Base-by-base conservation (phyloP, 2,329 filamentous ascomycete species). In the Fusarium lateritium region DNA sequence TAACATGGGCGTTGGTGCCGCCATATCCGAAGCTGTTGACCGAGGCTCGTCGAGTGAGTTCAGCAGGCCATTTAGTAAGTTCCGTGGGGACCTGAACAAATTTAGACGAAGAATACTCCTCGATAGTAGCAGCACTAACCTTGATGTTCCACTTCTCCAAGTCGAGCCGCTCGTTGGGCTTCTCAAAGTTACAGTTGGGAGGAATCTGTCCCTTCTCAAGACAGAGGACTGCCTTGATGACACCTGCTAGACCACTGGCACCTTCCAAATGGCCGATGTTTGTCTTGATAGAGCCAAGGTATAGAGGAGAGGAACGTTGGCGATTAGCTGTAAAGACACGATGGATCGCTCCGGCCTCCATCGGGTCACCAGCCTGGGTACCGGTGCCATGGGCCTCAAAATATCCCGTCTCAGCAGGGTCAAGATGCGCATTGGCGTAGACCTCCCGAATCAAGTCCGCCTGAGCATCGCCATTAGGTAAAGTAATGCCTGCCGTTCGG, bases 301-400 rank as follows among this genome's bases (percentile, higher is more conserved):
- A 42, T 14, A 52, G 22, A 13, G 49, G 49, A 8, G 22, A 40
- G 3, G 36, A 31, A 8, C 49, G 36, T 14, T 52, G 24, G 6
- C 49, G 38, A 31, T 19, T n/a, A n/a, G 49, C 49, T 22, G 49
- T 40, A 24, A 52, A 40, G n/a, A 40, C 38, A 9, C 19, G 22
- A 5, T 50, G 34, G 14, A 50, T 31, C 26, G 7, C 39, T 53
- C 19, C 39, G 9, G 24, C 24, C 24, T 24, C 24, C 24, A 24
- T 24, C 24, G 24, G 24, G 24, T 24, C 24, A 24, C 84, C 84
- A 0, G 74, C 76, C 3, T 69, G 55, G 0, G 83, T 85, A 1
- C 83, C 83, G 0, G 83, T 85, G 0, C 82, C 83, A 38, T 86
- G 84, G 5, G 40, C 43, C 10, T 65, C 40, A 7, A 65, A 63